These are phyloP conservation scores for Pyronema domesticum DNA, from an alignment of 495 filamentous ascomycete genomes.

Conservation along the genomic window DNA sequence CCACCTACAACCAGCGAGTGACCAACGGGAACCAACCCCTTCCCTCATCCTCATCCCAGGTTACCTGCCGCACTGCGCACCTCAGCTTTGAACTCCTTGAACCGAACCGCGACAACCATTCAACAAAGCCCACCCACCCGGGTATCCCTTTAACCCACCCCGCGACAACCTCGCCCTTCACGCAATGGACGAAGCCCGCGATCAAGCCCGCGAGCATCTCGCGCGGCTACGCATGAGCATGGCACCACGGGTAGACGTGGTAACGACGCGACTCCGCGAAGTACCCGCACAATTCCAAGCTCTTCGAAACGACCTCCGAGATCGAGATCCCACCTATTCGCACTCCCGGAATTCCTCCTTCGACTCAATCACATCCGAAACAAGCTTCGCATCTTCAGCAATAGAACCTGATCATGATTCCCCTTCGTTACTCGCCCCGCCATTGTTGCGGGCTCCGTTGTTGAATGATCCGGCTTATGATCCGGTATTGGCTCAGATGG, in stretches of 20 bases:
- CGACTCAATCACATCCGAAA: neutral
- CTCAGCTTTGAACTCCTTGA: too few species aligned
- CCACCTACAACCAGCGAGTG: too few species aligned
- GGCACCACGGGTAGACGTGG: conserved; percentile 6
- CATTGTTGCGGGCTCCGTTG: conserved; percentile 7
- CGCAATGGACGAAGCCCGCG: conserved; percentile 2
- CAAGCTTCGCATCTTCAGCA: neutral
- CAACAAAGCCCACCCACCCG: neutral
- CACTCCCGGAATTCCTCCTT: neutral
- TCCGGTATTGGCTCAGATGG: conserved; percentile 25
- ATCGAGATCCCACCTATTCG: conserved; percentile 3
- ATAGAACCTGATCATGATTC: too few species aligned
- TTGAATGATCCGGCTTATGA: conserved; percentile 27
- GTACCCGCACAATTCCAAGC: neutral
- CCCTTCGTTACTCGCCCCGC: neutral
- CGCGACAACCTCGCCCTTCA: conserved; percentile 9
- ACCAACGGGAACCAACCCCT: too few species aligned
- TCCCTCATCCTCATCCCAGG: too few species aligned
- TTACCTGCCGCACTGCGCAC: too few species aligned
- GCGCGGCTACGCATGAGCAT: conserved; percentile 17
- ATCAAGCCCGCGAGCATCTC: conserved; percentile 6
- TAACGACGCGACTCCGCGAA: conserved; percentile 8
- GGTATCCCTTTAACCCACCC: conserved; percentile 14
- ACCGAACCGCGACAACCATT: too few species aligned
- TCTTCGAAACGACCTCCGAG: conserved; percentile 10